phyloP scores from a whole-genome alignment of 176 grass and related monocot genomes.

The Neostapfia colusana region DNA sequence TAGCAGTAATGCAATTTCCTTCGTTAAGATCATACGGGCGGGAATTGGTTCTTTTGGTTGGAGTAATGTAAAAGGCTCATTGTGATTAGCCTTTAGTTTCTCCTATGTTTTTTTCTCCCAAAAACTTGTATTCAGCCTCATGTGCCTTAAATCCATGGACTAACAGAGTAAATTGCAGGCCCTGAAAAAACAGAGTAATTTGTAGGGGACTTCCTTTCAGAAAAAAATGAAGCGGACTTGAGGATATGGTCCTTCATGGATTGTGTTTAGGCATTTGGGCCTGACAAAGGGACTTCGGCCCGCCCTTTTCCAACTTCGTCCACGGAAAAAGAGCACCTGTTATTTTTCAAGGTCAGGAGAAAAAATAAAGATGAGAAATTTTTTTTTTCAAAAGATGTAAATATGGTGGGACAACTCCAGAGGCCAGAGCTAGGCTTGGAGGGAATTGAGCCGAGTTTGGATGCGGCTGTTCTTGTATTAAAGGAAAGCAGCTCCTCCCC shows the following conservation, averaged over 20 bases:
- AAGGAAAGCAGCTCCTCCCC: conserved; percentile 57
- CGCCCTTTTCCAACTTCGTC: not conserved
- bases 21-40: not conserved
- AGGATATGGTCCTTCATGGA: too few species aligned
- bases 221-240: too few species aligned
- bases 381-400: conserved; percentile 1
- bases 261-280: too few species aligned
- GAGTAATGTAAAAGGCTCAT: not conserved
- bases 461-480: conserved; percentile 56
- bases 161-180: too few species aligned
- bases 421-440: conserved; percentile 29
- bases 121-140: too few species aligned
- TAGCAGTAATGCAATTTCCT: not conserved
- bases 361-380: not conserved
- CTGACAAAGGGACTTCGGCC: not conserved
- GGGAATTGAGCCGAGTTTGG: conserved; percentile 41
- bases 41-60: not conserved
- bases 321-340: not conserved
- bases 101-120: not conserved
- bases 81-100: not conserved
- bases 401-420: conserved; percentile 20
- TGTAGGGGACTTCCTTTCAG: too few species aligned
- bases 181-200: too few species aligned
- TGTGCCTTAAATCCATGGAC: not conserved
- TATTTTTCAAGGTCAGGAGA: not conserved